Evolutionary conservation across 192 early-diverging fungal genomes (phyloP), one percentile per base, ranked within the genome.

Genomic region (Podochytrium sp.): DNA sequence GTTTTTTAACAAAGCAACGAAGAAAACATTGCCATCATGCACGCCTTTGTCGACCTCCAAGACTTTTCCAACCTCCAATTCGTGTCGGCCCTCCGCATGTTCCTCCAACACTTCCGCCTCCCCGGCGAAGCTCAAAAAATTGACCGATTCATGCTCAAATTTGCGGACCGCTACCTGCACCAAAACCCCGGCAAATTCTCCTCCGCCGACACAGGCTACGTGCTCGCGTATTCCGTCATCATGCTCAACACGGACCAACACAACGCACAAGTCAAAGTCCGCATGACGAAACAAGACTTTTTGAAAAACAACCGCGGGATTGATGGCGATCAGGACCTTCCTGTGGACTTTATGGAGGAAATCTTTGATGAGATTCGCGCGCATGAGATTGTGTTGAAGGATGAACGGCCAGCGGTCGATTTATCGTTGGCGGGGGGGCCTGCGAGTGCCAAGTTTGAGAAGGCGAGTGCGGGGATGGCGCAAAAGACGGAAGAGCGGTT

Each of bases 181-280:
- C 90, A 88, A 56, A 95, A 97, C 62, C 91, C 93, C 1, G 77
- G 78, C 7, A 83, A 89, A 16, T 87, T 98, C 75, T 90, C 89
- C 7, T 90, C 80, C 56, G 84, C 88, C 53, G 92, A 96, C 42
- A 93, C 93, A 23, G 90, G 92, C 1, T 95, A 91, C 71, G 86
- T 99, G 29, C 84, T 99, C 39, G 83, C 96, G 0, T 99, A 92
- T 65, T 92, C 95, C 0, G 86, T 98, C n/a, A 94, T 99, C 56
- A 95, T 99, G 95, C 84, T 99, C 66, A 99, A 99, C 76, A 98
- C 96, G 0, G 97, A 99, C 87, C 93, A 94, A 81, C 95, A 99
- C 77, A 98, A 93, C 81, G 91, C 86, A 51, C 94, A 93, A 79
- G 93, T 97, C 53, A 91, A 91, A 78, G 81, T 81, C 37, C 88